Percentiles rank a stretch among this genome's conserved stretches.
phyloP scores from a whole-genome alignment of 495 filamentous ascomycete genomes.

The Astrocystis sublimbata region DNA sequence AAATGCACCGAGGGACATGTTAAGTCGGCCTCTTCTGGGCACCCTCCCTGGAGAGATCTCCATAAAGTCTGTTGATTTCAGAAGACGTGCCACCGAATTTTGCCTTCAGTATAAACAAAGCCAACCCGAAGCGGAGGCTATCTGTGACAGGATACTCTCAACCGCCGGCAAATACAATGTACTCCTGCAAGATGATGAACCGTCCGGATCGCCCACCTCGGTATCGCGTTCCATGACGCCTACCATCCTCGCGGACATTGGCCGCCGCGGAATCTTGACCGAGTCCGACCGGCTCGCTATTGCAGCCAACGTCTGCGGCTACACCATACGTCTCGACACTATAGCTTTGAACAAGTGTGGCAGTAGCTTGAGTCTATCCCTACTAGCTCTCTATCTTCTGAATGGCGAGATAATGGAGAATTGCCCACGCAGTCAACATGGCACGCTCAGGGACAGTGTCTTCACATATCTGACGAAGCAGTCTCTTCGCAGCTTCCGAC shows the following conservation, averaged over 20 bases:
- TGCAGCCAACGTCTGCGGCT: conserved; percentile 33
- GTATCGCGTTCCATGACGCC: conserved; percentile 36
- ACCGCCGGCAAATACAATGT: conserved; percentile 32
- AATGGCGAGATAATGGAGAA: conserved; percentile 41
- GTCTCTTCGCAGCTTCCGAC: conserved; percentile 28
- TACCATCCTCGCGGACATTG: conserved; percentile 29
- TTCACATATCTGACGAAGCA: conserved; percentile 30
- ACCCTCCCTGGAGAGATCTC: conserved; percentile 34
- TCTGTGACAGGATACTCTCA: conserved; percentile 29
- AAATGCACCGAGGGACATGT: conserved; percentile 7
- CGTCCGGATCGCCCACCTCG: background rate
- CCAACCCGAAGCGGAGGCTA: conserved; percentile 12
- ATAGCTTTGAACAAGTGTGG: conserved; percentile 23
- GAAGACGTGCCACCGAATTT: conserved; percentile 27
- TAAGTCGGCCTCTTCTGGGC: conserved; percentile 23
- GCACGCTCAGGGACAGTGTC: conserved; percentile 25
- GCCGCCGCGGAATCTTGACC: conserved; percentile 20
- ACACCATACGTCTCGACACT: conserved; percentile 31
- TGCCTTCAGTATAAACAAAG: conserved; percentile 29
- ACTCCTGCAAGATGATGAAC: conserved; percentile 26
- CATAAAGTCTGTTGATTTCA: conserved; percentile 33
- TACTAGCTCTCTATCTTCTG: conserved; percentile 35
- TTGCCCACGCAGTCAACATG: conserved; percentile 11
- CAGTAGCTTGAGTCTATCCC: conserved; percentile 32
- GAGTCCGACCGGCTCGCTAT: conserved; percentile 36